A percentile compares a stretch with the other conserved stretches of the same genome.
phyloP scores from a whole-genome alignment of 306 rosid species.

The Lotus japonicus region DNA sequence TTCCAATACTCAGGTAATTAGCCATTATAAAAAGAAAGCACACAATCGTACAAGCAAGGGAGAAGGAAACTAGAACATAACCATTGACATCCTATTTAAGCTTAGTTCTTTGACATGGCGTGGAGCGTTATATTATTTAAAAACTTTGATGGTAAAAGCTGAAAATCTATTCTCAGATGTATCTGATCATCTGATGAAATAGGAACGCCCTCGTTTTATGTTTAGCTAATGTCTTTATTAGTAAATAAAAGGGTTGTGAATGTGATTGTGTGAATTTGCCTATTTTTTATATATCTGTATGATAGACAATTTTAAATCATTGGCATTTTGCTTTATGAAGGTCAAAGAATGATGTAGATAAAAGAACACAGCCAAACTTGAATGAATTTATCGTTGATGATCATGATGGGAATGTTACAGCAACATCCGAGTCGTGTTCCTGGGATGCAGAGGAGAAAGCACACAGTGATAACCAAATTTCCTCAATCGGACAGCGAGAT shows the following conservation, averaged over 20 bases:
- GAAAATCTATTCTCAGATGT: constrained; percentile 4
- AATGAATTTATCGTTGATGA: constrained; percentile 40
- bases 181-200: constrained; percentile 11
- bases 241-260: not conserved
- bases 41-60: not conserved
- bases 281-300: not conserved
- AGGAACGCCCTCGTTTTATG: not conserved
- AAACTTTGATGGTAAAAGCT: constrained; percentile 10
- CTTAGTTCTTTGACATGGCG: not conserved
- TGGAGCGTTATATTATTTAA: not conserved
- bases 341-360: constrained; percentile 40
- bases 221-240: constrained; percentile 6
- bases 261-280: not conserved
- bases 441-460: constrained; percentile 72
- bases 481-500: constrained; percentile 42
- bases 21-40: not conserved
- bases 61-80: not conserved
- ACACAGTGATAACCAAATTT: constrained; percentile 64
- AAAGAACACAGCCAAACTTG: constrained; percentile 31
- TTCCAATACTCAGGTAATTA: constrained; percentile 1
- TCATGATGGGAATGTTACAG: constrained; percentile 42
- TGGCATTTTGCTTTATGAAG: constrained; percentile 31
- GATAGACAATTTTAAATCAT: not conserved
- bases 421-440: constrained; percentile 70
- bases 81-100: not conserved